Percentiles rank a stretch among this genome's conserved stretches.
Evolutionary conservation across 768 basidiomycete genomes (phyloP).

Genomic region (Mycena sanguinolenta): DNA sequence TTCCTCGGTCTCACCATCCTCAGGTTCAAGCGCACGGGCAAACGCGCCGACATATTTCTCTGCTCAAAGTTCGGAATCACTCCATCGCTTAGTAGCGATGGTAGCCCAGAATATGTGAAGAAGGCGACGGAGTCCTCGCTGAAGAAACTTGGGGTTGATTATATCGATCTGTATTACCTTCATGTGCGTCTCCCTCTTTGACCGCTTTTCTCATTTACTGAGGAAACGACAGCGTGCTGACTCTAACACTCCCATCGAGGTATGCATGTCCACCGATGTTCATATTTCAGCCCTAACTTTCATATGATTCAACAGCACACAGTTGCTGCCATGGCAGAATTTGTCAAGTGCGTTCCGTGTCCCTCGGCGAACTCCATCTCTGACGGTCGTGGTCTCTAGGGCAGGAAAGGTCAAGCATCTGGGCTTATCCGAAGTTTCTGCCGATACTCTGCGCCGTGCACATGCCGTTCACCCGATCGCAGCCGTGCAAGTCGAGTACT

Average conservation of each 20-base stretch:
- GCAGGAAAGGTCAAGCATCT: background rate
- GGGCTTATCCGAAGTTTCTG: background rate
- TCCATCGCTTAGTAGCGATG: background rate
- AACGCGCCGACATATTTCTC: conserved; percentile 59
- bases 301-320: background rate
- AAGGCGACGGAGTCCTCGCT: background rate
- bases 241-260: conserved; percentile 36
- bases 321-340: background rate
- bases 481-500: background rate
- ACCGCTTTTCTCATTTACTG: background rate
- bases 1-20: background rate
- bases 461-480: background rate
- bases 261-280: background rate
- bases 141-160: conserved; percentile 20
- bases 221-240: conserved; percentile 12
- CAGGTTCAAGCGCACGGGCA: conserved; percentile 57
- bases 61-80: conserved; percentile 61
- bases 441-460: background rate
- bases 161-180: conserved; percentile 49
- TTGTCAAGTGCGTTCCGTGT: background rate
- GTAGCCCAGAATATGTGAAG: background rate
- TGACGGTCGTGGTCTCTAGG: too few relatives aligned
- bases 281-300: too few relatives aligned
- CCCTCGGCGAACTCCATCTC: background rate
- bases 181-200: conserved; percentile 35